Evolutionary conservation across 495 filamentous ascomycete species (phyloP).

Genomic region (Symbiotaphrina buchneri): DNA sequence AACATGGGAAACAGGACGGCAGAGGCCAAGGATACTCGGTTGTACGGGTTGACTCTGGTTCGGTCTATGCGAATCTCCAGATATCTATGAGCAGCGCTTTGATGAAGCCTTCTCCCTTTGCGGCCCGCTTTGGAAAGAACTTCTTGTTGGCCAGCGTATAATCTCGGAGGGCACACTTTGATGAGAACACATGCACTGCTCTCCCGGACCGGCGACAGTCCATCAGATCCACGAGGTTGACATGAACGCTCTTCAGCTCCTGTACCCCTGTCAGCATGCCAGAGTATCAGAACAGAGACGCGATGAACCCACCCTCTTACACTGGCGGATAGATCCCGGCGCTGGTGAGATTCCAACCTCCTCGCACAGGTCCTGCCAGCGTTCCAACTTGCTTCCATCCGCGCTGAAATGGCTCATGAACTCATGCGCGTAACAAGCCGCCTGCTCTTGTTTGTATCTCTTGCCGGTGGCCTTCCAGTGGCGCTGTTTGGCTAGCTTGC

Average conservation of each 20-base stretch:
- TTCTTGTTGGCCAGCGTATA: constrained; percentile 16
- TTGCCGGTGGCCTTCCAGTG: no score
- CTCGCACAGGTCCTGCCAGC: constrained; percentile 1
- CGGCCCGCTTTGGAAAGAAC: constrained; percentile 13
- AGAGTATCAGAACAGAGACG: neutral
- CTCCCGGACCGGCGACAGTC: constrained; percentile 15
- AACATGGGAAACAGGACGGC: no score
- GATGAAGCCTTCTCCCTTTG: constrained; percentile 19
- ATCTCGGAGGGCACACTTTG: constrained; percentile 10
- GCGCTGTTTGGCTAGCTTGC: no score
- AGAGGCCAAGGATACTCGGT: no score
- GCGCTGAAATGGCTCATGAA: no score
- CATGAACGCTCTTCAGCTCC: constrained; percentile 13
- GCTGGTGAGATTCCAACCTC: neutral
- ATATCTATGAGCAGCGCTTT: constrained; percentile 16
- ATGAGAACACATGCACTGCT: constrained; percentile 13
- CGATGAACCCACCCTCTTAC: neutral
- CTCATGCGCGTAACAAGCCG: no score
- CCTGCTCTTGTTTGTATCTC: no score
- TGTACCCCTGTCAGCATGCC: neutral
- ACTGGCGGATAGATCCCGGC: neutral
- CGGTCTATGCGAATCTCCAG: no score
- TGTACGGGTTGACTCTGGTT: no score
- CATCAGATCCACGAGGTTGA: constrained; percentile 30
- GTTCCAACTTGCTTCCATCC: no score